Percentiles rank a stretch among this genome's conserved stretches.
These are phyloP conservation scores for Yarrowia sp. DNA, from an alignment of 805 yeast genomes.

Conservation along the genomic window DNA sequence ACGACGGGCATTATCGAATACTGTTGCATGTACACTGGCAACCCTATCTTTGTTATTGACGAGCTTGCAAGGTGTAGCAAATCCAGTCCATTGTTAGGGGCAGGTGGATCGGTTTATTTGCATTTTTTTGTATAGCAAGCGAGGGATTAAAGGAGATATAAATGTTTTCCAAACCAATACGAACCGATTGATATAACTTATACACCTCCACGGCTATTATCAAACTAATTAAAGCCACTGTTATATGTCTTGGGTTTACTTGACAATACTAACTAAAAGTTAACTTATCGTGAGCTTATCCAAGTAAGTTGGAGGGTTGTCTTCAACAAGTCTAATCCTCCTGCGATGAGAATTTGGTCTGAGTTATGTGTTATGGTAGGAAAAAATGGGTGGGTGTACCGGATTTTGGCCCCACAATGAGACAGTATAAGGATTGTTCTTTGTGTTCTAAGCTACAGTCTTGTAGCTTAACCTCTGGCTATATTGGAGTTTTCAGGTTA, in stretches of 20 bases:
- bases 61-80: not conserved
- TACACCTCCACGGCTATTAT: too few species aligned
- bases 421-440: too few species aligned
- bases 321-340: not conserved
- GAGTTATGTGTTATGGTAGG: too few species aligned
- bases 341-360: not conserved
- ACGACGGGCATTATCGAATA: not conserved
- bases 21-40: constrained; percentile 3
- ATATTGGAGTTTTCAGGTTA: too few species aligned
- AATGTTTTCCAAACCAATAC: not conserved
- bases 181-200: not conserved
- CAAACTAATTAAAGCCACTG: not conserved
- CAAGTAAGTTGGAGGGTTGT: constrained; percentile 2
- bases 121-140: not conserved
- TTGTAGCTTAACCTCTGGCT: too few species aligned
- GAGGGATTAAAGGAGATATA: not conserved
- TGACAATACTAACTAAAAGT: not conserved
- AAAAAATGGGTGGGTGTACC: too few species aligned
- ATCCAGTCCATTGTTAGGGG: not conserved
- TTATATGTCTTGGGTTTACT: not conserved
- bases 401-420: too few species aligned
- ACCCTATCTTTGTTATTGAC: not conserved
- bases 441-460: too few species aligned
- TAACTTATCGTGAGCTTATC: not conserved
- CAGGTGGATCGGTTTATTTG: not conserved